Base-by-base conservation (phyloP, 371 early-diverging fungal genomes). In the Syncephalastrum sp. region DNA sequence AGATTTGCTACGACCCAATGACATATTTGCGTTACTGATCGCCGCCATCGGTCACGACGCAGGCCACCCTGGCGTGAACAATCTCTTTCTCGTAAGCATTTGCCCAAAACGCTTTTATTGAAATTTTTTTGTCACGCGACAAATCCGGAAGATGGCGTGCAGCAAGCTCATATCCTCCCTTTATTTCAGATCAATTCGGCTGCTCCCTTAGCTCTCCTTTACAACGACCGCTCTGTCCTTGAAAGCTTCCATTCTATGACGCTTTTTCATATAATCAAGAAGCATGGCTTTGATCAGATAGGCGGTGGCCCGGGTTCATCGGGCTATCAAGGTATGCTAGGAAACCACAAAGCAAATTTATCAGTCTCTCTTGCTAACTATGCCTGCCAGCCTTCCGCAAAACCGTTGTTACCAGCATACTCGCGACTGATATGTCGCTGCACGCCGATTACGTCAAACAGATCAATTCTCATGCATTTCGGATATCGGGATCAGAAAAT, bases 171-270 rank as follows among this genome's bases (percentile, higher is more conserved):
- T 19, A 3, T 47, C 41, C 5, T 57, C 3, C 25, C 14, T 13
- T 33, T n/a, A 33, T 19, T 50, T 21, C 43, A 79, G 75, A 79
- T 89, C 54, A 79, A 86, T 3, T 84, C 87, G 1, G 72, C 77
- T 38, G 87, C 93, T 42, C 92, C 88, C 41, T 74, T 91, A 42
- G 97, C 98, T 21, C 70, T 89, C 49, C 70, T 95, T 4, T 97
- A 95, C 79, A 94, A 95, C 64, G 95, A 95, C 75, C 81, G 85
- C 50, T 90, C 94, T 0, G 91, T 95, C 5, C 82, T 97, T 16
- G 98, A 97, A 72, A 93, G 91, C 72, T 91, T 92, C 68, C 98
- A 97, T 72, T 85, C 90, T 4, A 85, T 91, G 67, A 78, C 92
- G 3, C 82, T 94, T 41, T 93, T 92, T 67, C 84, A 87, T 59